Conservation (phyloP, 257 asterid genomes). For the Penstemon newberryi region DNA sequence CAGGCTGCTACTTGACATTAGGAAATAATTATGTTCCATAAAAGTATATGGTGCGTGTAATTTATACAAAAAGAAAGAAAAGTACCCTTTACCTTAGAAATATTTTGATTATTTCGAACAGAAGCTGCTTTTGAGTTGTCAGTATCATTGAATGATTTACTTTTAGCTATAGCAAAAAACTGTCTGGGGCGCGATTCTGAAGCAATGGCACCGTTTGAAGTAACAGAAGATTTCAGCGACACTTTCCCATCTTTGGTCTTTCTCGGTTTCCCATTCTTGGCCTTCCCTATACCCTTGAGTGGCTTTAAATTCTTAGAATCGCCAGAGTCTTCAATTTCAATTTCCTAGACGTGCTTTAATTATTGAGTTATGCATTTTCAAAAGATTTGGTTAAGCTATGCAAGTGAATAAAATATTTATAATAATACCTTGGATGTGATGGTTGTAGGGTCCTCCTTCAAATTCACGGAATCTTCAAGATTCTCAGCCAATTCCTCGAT, state of each 20-base stretch:
- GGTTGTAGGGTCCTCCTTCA: slow-evolving; percentile 33
- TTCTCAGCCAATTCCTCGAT: slow-evolving; percentile 36
- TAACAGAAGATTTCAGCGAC: slow-evolving; percentile 27
- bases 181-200: slow-evolving; percentile 35
- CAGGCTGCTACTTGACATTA: slow-evolving; percentile 29
- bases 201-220: slow-evolving; percentile 45
- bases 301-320: slow-evolving; percentile 37
- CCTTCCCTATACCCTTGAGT: slow-evolving; percentile 32
- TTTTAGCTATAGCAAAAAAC: slow-evolving; percentile 30
- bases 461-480: slow-evolving; percentile 33
- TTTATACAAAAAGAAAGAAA: not conserved
- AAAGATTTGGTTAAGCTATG: not conserved
- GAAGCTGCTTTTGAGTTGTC: slow-evolving; percentile 29
- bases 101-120: slow-evolving; percentile 30
- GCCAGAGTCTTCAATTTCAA: slow-evolving; percentile 29
- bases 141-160: slow-evolving; percentile 32
- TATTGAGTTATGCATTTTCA: slow-evolving; percentile 11
- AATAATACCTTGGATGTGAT: slow-evolving; percentile 37
- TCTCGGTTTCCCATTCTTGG: slow-evolving; percentile 37
- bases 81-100: slow-evolving; percentile 32
- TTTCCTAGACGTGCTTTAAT: slow-evolving; percentile 32
- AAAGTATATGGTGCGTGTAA: not conserved
- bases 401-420: not conserved
- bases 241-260: slow-evolving; percentile 43
- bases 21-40: slow-evolving; percentile 12